Conservation (phyloP, 805 yeast genomes). For the Wickerhamomyces xylosicus region DNA sequence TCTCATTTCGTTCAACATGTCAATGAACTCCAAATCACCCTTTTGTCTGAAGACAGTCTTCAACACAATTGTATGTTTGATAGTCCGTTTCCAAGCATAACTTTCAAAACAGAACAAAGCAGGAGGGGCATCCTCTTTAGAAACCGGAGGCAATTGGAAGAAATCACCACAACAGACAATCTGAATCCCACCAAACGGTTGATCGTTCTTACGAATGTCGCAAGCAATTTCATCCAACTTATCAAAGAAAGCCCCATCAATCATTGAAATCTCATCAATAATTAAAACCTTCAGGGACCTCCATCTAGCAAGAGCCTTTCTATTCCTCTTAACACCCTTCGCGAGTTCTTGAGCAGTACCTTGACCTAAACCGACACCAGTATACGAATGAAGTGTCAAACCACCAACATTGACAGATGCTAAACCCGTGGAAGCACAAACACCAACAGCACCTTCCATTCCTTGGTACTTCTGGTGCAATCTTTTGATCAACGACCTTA, state of each 20-base stretch:
- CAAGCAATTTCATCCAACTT: conserved; percentile 54
- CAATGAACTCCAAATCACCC: conserved; percentile 58
- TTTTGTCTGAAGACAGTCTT: conserved; percentile 67
- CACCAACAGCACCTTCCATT: conserved; percentile 41
- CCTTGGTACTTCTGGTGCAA: conserved; percentile 34
- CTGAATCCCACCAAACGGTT: conserved; percentile 78
- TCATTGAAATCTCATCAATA: conserved; percentile 76
- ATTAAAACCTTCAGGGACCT: conserved; percentile 43
- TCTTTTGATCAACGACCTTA: conserved; percentile 49
- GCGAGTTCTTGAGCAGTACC: conserved; percentile 37
- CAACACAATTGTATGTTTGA: conserved; percentile 47
- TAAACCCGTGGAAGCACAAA: conserved; percentile 78
- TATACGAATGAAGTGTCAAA: conserved; percentile 62
- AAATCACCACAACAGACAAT: conserved; percentile 72
- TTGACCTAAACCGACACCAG: conserved; percentile 68
- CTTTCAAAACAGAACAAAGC: conserved; percentile 57
- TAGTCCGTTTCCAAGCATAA: conserved; percentile 47
- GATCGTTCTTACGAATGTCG: conserved; percentile 29
- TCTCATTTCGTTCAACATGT: conserved; percentile 70
- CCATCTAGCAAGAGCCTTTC: conserved; percentile 47
- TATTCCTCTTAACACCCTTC: conserved; percentile 42
- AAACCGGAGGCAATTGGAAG: conserved; percentile 73
- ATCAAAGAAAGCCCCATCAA: conserved; percentile 57
- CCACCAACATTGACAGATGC: conserved; percentile 83
- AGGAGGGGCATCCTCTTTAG: conserved; percentile 19